phyloP scores from a whole-genome alignment of 2,329 filamentous ascomycete genomes.

The Sporothrix schenckii region DNA sequence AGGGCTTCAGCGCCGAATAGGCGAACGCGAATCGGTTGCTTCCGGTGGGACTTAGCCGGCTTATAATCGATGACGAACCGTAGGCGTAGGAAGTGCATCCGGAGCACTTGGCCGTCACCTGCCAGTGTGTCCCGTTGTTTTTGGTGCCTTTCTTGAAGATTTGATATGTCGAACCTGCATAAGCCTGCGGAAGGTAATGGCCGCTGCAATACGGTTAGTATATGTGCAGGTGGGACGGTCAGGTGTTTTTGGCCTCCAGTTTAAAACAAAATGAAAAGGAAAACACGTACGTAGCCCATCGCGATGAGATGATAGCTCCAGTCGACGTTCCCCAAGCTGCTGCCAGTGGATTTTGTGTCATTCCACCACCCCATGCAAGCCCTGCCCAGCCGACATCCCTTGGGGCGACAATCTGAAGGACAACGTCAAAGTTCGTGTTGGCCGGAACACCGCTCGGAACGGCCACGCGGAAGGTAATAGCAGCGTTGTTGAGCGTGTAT shows the following conservation, averaged over 20 bases:
- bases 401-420: constrained; percentile 36
- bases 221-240: not conserved
- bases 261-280: not conserved
- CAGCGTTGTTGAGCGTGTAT: constrained; percentile 27
- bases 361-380: constrained; percentile 37
- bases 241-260: no score
- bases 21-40: constrained; percentile 41
- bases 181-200: constrained; percentile 43
- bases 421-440: constrained; percentile 34
- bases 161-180: constrained; percentile 41
- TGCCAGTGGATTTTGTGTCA: constrained; percentile 35
- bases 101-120: constrained; percentile 46
- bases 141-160: constrained; percentile 45
- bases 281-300: constrained; percentile 29
- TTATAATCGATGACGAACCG: constrained; percentile 27
- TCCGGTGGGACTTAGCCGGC: constrained; percentile 36
- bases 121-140: constrained; percentile 48
- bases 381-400: constrained; percentile 36
- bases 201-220: constrained; percentile 31
- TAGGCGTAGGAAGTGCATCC: constrained; percentile 44
- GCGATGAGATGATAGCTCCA: constrained; percentile 29
- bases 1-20: constrained; percentile 36
- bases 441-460: constrained; percentile 31
- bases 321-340: constrained; percentile 34
- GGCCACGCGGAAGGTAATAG: constrained; percentile 33